Evolutionary conservation across 345 rosid species (phyloP), one percentile per base, ranked within the genome.

Genomic region (Schrenkiella parvula): DNA sequence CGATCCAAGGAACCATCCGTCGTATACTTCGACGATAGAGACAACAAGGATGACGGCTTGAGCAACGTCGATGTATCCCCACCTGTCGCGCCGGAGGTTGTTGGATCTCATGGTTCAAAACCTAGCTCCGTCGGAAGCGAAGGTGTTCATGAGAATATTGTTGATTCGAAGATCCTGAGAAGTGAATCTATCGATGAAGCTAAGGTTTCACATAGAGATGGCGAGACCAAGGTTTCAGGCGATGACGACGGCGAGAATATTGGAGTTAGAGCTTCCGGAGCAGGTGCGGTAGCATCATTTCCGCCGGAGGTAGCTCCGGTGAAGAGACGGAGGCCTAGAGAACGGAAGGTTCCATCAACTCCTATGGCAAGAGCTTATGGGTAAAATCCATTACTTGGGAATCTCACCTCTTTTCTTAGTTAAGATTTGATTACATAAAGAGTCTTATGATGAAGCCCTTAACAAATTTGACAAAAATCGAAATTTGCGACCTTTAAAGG

Each of bases 351-450:
- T 81, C 99, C 99, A 42, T 81, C 97, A 31, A 95, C 98, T 3
- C 96, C 99, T 2, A 81, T 95, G 61, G 73, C 96, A 9, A 85
- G 99, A 82, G 95, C 96, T 32, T 63, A 88, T 63, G 98, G 99
- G 99, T 91, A 71, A 82, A 80, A 28, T 1, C 2, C 39, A 29
- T 29, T 23, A 29, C n/a, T 2, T 2, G 38, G 37, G 37, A 32
- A 32, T 8, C 37, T 32, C 37, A 32, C 37, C 10, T 32, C 2
- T 32, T 62, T 32, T 34, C 32, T 66, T 57, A 26, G 42, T 26
- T 60, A n/a, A 71, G 69, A 6, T 31, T 68, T 21, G 47, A 18
- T 63, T 34, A 65, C 23, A 48, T 17, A 31, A 28, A 13, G 1
- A 22, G 8, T 11, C 23, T 21, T 18, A 4, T 41, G 14, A 50